Evolutionary conservation across 805 yeast genomes (phyloP).

Genomic region (Schwanniomyces vanrijiae): DNA sequence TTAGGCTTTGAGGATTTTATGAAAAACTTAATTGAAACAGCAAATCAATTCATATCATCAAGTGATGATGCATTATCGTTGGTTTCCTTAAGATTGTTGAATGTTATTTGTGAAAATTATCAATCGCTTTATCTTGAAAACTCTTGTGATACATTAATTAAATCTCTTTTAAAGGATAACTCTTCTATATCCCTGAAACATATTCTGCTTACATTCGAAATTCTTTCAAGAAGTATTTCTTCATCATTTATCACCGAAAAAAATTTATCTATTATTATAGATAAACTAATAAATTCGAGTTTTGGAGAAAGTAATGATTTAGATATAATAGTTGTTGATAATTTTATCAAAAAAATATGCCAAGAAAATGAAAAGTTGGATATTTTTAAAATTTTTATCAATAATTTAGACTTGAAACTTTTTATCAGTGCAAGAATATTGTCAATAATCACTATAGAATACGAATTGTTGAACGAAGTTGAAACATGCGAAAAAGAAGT

Average conservation of each 20-base stretch:
- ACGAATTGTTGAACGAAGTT: slow-evolving; percentile 18
- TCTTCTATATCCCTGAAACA: slow-evolving; percentile 2
- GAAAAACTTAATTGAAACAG: slow-evolving; percentile 15
- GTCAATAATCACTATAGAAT: slow-evolving; percentile 26
- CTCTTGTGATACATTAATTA: background rate
- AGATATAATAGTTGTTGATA: slow-evolving; percentile 14
- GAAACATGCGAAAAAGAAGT: slow-evolving; percentile 27
- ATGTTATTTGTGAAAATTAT: slow-evolving; percentile 4
- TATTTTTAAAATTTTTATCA: slow-evolving; percentile 5
- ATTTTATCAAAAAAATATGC: slow-evolving; percentile 9
- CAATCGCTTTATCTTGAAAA: background rate
- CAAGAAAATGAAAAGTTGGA: background rate
- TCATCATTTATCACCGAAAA: background rate
- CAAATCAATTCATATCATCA: slow-evolving; percentile 21
- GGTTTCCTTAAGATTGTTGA: slow-evolving; percentile 20
- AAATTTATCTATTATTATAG: slow-evolving; percentile 4
- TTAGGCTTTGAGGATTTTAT: slow-evolving; percentile 11
- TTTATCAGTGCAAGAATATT: slow-evolving; percentile 30
- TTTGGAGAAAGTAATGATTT: slow-evolving; percentile 18
- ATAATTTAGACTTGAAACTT: slow-evolving; percentile 15
- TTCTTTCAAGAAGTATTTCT: slow-evolving; percentile 1
- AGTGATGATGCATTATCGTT: slow-evolving; percentile 25
- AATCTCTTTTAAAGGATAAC: slow-evolving; percentile 1
- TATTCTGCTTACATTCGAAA: slow-evolving; percentile 2
- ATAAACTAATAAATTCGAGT: slow-evolving; percentile 14